phyloP scores from a whole-genome alignment of 2,329 filamentous ascomycete species.

The Penicillium sp. region DNA sequence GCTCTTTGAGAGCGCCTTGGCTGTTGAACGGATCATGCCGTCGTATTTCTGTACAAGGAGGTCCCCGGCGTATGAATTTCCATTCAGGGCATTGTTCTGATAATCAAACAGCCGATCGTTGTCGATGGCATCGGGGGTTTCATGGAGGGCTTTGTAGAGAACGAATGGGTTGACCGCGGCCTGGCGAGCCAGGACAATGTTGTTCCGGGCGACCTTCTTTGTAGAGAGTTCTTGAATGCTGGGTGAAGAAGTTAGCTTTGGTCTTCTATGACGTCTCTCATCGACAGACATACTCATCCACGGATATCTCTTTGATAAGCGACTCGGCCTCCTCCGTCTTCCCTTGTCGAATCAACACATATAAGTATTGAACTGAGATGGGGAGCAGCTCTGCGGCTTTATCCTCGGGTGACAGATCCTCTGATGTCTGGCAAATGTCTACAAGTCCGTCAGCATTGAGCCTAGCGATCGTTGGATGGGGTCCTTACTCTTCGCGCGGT shows the following conservation, averaged over 20 bases:
- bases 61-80: slow-evolving; percentile 54
- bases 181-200: slow-evolving; percentile 49
- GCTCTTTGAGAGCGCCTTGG: slow-evolving; percentile 47
- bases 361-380: slow-evolving; percentile 59
- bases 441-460: slow-evolving; percentile 6
- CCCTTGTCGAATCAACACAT: slow-evolving; percentile 53
- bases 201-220: slow-evolving; percentile 57
- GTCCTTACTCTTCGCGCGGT: slow-evolving; percentile 51
- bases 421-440: slow-evolving; percentile 57
- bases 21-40: slow-evolving; percentile 55
- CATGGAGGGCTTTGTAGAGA: slow-evolving; percentile 54
- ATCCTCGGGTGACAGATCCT: slow-evolving; percentile 57
- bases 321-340: slow-evolving; percentile 54
- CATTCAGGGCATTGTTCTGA: slow-evolving; percentile 51
- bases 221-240: slow-evolving; percentile 58
- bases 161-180: slow-evolving; percentile 53
- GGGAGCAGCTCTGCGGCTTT: slow-evolving; percentile 57
- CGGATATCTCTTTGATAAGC: slow-evolving; percentile 49
- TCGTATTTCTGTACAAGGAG: slow-evolving; percentile 58
- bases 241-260: neutral
- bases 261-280: neutral
- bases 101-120: slow-evolving; percentile 57
- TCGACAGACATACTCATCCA: slow-evolving; percentile 44
- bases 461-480: neutral
- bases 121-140: slow-evolving; percentile 43